Evolutionary conservation across 768 basidiomycete genomes (phyloP), one percentile per base, ranked within the genome.

Genomic region (Termitomyces sp.): DNA sequence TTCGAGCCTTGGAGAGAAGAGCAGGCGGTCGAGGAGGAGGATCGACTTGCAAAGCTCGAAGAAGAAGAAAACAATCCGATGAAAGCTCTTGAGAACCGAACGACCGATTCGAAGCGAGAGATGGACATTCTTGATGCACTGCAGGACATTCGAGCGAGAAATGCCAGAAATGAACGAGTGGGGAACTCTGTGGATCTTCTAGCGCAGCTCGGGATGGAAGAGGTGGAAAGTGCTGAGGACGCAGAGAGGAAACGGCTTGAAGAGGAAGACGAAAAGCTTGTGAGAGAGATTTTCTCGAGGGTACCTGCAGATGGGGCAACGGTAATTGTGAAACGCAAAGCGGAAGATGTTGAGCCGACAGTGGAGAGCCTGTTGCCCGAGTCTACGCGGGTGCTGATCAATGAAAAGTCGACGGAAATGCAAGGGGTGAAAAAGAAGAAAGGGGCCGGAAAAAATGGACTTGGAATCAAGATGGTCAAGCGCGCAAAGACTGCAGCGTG

Each of bases 41-140:
- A 99, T 62, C 77, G 88, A 50, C 77, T 94, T 23, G 89, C 89
- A 25, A 87, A 88, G 66, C 70, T 94, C 23, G 94, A 95, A 66
- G 94, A 89, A 66, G 94, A 94, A 64, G 93, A 94, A 71, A 92
- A 94, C 70, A 93, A 97, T 66, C 94, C 97, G 3, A 99, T 99
- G 96, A 94, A 95, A 66, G 90, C 83, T 30, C 79, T 98, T 45
- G 97, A 99, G 79, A 91, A 92, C 70, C 86, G 91, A 52, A 94
- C 93, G 34, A 77, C 85, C 43, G 92, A 96, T 73, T 91, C 91
- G 34, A 94, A 96, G 70, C 83, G 95, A 51, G 96, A 98, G 74
- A 99, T 99, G 97, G 97, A 98, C 66, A 89, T 96, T 54, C 80
- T 98, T 63, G 97, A 99, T 67, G 93, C 93, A 12, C 76, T 99